Conservation (phyloP, 1,284 basidiomycete genomes). For the Porodaedalea pini region DNA sequence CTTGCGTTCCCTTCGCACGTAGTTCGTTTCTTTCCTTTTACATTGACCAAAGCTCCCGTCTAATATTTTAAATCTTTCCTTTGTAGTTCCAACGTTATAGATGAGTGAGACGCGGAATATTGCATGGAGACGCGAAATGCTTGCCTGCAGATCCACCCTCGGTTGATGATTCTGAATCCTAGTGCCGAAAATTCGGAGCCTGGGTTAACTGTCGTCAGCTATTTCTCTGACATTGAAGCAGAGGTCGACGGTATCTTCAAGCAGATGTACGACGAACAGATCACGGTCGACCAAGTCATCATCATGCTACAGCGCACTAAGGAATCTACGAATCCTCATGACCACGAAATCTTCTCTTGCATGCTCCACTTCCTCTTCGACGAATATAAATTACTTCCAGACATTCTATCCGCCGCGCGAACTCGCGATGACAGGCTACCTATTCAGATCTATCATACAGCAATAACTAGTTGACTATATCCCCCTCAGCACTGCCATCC, state of each 20-base stretch:
- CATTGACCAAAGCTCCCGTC: too few species aligned
- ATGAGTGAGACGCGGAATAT: constrained; percentile 78
- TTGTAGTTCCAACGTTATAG: constrained; percentile 60
- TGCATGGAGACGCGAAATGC: constrained; percentile 92
- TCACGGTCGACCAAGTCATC: constrained; percentile 93
- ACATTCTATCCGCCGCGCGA: constrained; percentile 93
- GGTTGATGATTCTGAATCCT: constrained; percentile 93
- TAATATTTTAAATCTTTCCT: constrained; percentile 2
- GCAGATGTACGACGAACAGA: constrained; percentile 95
- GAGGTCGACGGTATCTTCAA: constrained; percentile 97
- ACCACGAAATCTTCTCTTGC: constrained; percentile 97
- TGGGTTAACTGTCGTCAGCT: constrained; percentile 86
- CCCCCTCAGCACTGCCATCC: constrained; percentile 94
- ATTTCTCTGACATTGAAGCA: constrained; percentile 84
- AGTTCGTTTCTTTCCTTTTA: constrained; percentile 43
- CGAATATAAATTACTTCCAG: constrained; percentile 99
- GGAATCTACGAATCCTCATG: constrained; percentile 76
- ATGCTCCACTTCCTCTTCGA: constrained; percentile 99
- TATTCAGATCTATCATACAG: constrained; percentile 96
- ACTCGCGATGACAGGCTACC: constrained; percentile 91
- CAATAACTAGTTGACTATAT: constrained; percentile 92
- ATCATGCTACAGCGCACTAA: constrained; percentile 83
- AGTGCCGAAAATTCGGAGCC: constrained; percentile 81
- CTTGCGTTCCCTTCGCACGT: constrained; percentile 79
- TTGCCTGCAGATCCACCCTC: constrained; percentile 93